phyloP scores from a whole-genome alignment of 2,329 filamentous ascomycete species.

The Bipolaris cookei region DNA sequence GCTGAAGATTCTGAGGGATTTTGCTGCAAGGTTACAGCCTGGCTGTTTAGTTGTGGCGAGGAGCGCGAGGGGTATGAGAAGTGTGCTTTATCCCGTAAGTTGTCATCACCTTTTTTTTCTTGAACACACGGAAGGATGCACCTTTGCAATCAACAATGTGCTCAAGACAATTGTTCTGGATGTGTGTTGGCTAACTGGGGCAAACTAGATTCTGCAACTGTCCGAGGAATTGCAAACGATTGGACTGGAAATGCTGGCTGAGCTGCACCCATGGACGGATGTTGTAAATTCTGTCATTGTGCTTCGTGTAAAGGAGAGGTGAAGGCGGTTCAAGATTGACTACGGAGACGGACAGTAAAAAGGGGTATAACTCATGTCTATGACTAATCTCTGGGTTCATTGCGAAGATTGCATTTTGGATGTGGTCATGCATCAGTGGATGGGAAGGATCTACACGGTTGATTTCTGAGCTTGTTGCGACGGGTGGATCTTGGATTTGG shows the following conservation, averaged over 20 bases:
- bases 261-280: conserved; percentile 57
- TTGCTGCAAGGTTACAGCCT: conserved; percentile 50
- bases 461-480: too few species aligned
- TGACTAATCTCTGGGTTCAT: too few species aligned
- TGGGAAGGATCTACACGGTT: too few species aligned
- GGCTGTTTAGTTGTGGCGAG: conserved; percentile 56
- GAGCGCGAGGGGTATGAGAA: conserved; percentile 55
- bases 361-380: too few species aligned
- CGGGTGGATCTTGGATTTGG: too few species aligned
- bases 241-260: conserved; percentile 51
- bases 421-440: too few species aligned
- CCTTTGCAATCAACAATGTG: too few species aligned
- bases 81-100: conserved; percentile 57
- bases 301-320: conserved; percentile 29
- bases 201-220: conserved; percentile 48
- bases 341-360: too few species aligned
- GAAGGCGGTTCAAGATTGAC: too few species aligned
- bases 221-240: conserved; percentile 37
- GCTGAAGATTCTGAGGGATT: conserved; percentile 46
- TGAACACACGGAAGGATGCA: too few species aligned
- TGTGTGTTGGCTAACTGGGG: neutral
- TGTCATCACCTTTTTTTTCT: neutral
- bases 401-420: too few species aligned
- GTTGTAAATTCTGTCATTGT: conserved; percentile 60
- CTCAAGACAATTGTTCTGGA: neutral